Evolutionary conservation across 495 filamentous ascomycete genomes (phyloP), one percentile per base, ranked within the genome.

Genomic region (Pyronema domesticum): DNA sequence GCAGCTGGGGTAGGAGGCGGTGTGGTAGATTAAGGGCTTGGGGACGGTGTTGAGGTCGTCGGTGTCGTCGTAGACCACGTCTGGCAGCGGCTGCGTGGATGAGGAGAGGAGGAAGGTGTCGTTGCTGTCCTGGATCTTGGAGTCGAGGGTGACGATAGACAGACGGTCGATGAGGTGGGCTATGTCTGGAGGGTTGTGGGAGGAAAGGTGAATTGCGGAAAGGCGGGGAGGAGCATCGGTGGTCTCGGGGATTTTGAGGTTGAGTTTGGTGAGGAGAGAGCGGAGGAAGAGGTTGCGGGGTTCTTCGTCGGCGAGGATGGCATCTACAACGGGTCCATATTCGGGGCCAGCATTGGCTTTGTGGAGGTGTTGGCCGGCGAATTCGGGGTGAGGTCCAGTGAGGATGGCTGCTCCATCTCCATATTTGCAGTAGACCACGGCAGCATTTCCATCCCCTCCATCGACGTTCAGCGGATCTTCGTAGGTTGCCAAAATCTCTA

Each of bases 331-430:
- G 6, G 80, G 70, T 11, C 74, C 71, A 62, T 86, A 93, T 7
- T 77, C 78, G 0, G 80, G 76, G 0, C 80, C 71, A 5, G 75
- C 73, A 15, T 74, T 68, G 1, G 80, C 73, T 11, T 70, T 75
- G 55, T 80, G 74, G 3, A 96, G 77, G 60, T 94, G 94, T 37
- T 71, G 74, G 7, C 82, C 79, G 3, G 87, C 83, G 67, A 98
- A 98, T 63, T 98, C 93, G 46, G 91, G 89, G 73, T 98, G 93
- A 42, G 89, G 85, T 0, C 89, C 86, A 1, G 84, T 93, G 35
- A 98, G 69, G 17, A 95, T 69, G 1, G 79, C 85, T 19, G 73
- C 73, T 17, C 91, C 91, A n/a, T 86, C 77, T 0, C 88, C 89
- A 37, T 94, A 75, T 61, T 85, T 85, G 60, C 89, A 83, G 64